phyloP scores from a whole-genome alignment of 116 monocot genomes.

The Papilionanthe hybrid region DNA sequence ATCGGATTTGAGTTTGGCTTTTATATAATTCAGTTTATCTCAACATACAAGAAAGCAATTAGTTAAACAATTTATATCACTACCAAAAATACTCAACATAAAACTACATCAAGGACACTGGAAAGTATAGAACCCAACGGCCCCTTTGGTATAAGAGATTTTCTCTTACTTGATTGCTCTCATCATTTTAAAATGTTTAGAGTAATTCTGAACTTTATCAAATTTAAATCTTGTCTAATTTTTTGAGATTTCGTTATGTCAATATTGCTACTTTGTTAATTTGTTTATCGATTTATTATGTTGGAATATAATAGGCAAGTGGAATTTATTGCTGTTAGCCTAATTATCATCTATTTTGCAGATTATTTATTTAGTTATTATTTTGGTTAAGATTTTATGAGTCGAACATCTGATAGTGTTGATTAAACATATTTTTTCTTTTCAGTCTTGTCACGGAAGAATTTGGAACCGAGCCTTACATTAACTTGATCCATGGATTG shows the following conservation, averaged over 20 bases:
- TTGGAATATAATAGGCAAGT: background rate
- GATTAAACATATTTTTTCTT: slow-evolving; percentile 11
- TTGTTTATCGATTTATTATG: background rate
- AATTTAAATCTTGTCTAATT: background rate
- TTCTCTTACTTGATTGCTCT: background rate
- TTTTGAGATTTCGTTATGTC: background rate
- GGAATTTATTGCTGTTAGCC: background rate
- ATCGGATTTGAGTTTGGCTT: no score
- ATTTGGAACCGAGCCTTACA: slow-evolving; percentile 35
- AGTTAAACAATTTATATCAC: no score
- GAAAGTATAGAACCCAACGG: no score
- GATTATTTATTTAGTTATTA: background rate
- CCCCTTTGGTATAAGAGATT: no score
- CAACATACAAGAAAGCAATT: no score
- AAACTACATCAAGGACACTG: no score
- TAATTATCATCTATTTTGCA: background rate
- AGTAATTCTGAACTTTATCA: background rate
- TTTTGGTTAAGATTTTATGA: background rate
- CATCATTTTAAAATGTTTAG: background rate
- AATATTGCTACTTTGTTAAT: background rate
- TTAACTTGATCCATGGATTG: slow-evolving; percentile 64
- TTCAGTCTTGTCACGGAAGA: slow-evolving; percentile 47
- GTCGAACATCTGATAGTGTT: background rate
- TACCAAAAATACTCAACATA: no score
- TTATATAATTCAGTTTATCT: no score